Conservation (phyloP, 495 filamentous ascomycete genomes). For the Aspergillus kassunensis region DNA sequence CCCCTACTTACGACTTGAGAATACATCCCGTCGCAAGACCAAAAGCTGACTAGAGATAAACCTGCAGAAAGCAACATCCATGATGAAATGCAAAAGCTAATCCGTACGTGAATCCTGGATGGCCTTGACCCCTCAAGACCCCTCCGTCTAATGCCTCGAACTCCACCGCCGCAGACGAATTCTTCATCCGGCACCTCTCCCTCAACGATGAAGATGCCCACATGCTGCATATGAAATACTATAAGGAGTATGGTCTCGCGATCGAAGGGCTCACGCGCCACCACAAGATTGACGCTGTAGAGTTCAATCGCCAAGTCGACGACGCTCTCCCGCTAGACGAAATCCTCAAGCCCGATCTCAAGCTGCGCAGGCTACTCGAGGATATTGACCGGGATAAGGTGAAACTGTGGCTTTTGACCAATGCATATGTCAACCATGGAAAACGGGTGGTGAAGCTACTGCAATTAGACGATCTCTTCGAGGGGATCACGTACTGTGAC, state of each 20-base stretch:
- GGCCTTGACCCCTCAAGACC: background rate
- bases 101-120: slow-evolving; percentile 37
- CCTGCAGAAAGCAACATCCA: slow-evolving; percentile 61
- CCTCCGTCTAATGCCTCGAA: background rate
- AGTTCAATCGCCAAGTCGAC: slow-evolving; percentile 92
- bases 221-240: slow-evolving; percentile 84
- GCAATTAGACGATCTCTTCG: slow-evolving; percentile 81
- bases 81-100: slow-evolving; percentile 68
- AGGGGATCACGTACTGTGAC: slow-evolving; percentile 90
- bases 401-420: slow-evolving; percentile 90
- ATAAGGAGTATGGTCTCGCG: slow-evolving; percentile 92
- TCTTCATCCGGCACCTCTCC: slow-evolving; percentile 75
- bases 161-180: slow-evolving; percentile 51
- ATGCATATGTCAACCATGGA: slow-evolving; percentile 89
- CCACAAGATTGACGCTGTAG: slow-evolving; percentile 92
- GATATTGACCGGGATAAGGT: slow-evolving; percentile 78
- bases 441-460: slow-evolving; percentile 76
- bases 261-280: slow-evolving; percentile 90
- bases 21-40: slow-evolving; percentile 6
- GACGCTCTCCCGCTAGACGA: slow-evolving; percentile 87
- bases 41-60: slow-evolving; percentile 5
- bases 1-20: background rate
- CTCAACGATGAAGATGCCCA: slow-evolving; percentile 70
- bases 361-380: slow-evolving; percentile 69
- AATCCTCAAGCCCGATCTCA: slow-evolving; percentile 71